Conservation (phyloP, 176 grass and related monocot genomes). For the Carex cristatella region DNA sequence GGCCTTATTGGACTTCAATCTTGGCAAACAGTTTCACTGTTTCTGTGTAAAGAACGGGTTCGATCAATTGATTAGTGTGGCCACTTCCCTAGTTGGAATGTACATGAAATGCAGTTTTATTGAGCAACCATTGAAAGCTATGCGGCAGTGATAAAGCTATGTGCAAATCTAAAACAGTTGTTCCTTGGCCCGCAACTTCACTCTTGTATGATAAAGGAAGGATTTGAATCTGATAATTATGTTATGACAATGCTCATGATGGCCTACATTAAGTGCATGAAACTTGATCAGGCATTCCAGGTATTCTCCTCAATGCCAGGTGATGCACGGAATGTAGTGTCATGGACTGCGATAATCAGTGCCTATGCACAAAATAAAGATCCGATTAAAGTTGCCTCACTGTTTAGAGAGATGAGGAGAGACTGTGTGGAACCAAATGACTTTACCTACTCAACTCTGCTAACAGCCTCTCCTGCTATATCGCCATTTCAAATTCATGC, state of each 20-base stretch:
- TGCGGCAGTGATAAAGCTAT: conserved; percentile 59
- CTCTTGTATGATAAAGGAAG: conserved; percentile 45
- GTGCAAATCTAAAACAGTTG: conserved; percentile 49
- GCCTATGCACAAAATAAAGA: conserved; percentile 47
- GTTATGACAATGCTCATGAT: conserved; percentile 51
- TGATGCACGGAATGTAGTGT: conserved; percentile 36
- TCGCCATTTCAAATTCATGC: conserved; percentile 54
- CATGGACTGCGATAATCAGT: conserved; percentile 78
- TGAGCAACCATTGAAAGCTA: conserved; percentile 43
- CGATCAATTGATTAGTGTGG: conserved; percentile 22
- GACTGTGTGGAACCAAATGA: conserved; percentile 51
- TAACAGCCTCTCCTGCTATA: conserved; percentile 34
- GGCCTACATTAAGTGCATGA: conserved; percentile 50
- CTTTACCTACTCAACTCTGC: conserved; percentile 62
- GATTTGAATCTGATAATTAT: conserved; percentile 36
- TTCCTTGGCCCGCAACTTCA: conserved; percentile 49
- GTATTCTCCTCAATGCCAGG: conserved; percentile 41
- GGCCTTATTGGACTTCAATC: conserved; percentile 6
- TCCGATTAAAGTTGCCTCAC: conserved; percentile 31
- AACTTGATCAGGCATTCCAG: conserved; percentile 33
- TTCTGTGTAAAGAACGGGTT: conserved; percentile 33
- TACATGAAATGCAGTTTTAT: conserved; percentile 42
- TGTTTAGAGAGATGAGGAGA: conserved; percentile 63
- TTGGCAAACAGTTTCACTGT: conserved; percentile 47
- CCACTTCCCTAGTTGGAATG: conserved; percentile 39